Base-by-base conservation (phyloP, 441 rosid species). In the Pelargonium citronellum region DNA sequence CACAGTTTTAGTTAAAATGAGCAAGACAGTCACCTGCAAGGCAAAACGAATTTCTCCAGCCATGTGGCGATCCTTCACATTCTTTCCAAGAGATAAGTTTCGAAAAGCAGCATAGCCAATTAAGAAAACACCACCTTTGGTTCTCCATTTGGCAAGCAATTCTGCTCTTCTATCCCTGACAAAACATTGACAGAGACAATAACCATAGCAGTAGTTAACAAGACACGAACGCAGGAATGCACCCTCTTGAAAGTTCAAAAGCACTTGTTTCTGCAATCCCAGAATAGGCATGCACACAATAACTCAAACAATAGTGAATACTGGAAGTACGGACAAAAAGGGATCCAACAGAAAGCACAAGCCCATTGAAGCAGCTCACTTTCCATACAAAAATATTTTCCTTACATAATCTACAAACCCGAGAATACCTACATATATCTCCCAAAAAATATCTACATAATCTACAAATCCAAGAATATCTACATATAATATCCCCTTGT, bases 61-160 rank as follows among this genome's bases (percentile, higher is more conserved):
- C 79, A 79, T 71, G 39, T 78, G 79, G 57, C 81, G 78, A 78
- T 93, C 98, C 86, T 89, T 96, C 76, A 83, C 88, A 75, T 91
- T 79, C 81, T 83, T 96, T 75, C 98, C 99, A 80, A 91, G 75
- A 72, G 96, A 90, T 75, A 96, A 85, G 84, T 96, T 93, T 61
- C 98, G 86, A 68, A 96, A 96, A 75, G 97, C 88, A 73, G 90
- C 22, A 74, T 96, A 96, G 78, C 98, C 90, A 75, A 96, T 91
- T 75, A 96, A 70, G 82, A 96, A 91, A 60, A 96, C 81, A 43
- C 99, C 99, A 69, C 99, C 99, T 81, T 93, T 96, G 67, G 80
- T 72, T 81, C 88, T 89, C 99, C 99, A 96, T 80, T 93, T 96
- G 47, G 80, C 83, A 68, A 93, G 85, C 85, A 87, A 82, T 71